phyloP scores from a whole-genome alignment of 2,329 filamentous ascomycete species.

The Arthrobotrys entomopaga region DNA sequence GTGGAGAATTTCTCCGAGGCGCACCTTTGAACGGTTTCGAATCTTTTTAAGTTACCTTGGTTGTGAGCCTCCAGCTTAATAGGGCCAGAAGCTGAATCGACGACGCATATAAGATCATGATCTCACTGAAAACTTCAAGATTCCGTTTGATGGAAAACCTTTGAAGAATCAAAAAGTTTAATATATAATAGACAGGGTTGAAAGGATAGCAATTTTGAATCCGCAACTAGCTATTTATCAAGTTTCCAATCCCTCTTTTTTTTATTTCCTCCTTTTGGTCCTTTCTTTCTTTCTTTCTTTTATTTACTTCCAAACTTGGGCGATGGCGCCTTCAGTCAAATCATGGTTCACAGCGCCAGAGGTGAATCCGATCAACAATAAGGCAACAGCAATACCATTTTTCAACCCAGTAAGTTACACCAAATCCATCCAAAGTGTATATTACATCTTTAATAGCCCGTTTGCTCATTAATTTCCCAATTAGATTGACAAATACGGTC shows the following conservation, averaged over 20 bases:
- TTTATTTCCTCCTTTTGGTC: too few species aligned
- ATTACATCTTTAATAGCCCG: not conserved
- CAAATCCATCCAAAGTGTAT: not conserved
- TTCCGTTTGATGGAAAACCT: not conserved
- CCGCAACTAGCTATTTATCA: too few species aligned
- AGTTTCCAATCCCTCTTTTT: too few species aligned
- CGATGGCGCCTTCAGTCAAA: constrained; percentile 39
- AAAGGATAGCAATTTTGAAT: too few species aligned
- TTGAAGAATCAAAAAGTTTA: not conserved
- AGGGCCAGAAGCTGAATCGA: constrained; percentile 30
- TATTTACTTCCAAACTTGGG: not conserved
- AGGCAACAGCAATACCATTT: constrained; percentile 81
- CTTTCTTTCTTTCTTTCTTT: too few species aligned
- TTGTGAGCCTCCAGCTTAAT: constrained; percentile 15
- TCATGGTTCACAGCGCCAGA: constrained; percentile 67
- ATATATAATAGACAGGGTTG: too few species aligned
- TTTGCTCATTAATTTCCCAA: constrained; percentile 8
- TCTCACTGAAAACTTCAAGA: constrained; percentile 1
- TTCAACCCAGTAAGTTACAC: constrained; percentile 72
- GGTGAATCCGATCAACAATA: constrained; percentile 84
- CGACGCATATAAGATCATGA: constrained; percentile 46
- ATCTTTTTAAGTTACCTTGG: not conserved
- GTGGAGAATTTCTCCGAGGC: constrained; percentile 54
- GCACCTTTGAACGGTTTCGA: constrained; percentile 3
- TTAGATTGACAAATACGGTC: constrained; percentile 74